Conservation (phyloP, 2,329 filamentous ascomycete genomes). For the Zymoseptoria tritici region DNA sequence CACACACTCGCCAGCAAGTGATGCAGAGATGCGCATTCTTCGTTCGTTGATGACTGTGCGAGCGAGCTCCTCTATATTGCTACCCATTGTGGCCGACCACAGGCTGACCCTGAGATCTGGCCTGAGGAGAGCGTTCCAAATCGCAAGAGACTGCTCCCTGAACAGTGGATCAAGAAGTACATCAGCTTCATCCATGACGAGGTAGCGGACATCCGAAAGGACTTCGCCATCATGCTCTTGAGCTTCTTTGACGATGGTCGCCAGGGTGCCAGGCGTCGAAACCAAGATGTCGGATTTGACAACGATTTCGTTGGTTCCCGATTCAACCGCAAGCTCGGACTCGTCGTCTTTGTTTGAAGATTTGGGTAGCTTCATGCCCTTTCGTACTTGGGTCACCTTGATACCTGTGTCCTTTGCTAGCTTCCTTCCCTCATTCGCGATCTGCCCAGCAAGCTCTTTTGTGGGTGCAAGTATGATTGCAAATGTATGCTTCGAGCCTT, state of each 20-base stretch:
- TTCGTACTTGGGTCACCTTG: constrained; percentile 73
- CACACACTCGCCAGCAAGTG: not conserved
- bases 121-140: constrained; percentile 74
- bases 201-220: constrained; percentile 54
- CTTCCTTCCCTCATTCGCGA: constrained; percentile 69
- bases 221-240: constrained; percentile 24
- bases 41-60: constrained; percentile 58
- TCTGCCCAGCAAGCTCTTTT: constrained; percentile 44
- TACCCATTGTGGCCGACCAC: constrained; percentile 97
- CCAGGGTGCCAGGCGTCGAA: constrained; percentile 69
- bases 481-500: constrained; percentile 19
- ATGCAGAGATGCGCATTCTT: constrained; percentile 15
- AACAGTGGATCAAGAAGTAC: constrained; percentile 89
- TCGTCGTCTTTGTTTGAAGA: constrained; percentile 31
- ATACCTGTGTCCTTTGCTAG: constrained; percentile 69
- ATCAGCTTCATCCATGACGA: constrained; percentile 91
- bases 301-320: constrained; percentile 36
- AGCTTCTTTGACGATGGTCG: constrained; percentile 59
- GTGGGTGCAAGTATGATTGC: constrained; percentile 45
- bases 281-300: constrained; percentile 74
- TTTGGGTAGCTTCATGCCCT: constrained; percentile 61
- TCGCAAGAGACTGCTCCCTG: constrained; percentile 73
- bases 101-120: constrained; percentile 66
- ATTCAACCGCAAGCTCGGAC: constrained; percentile 19
- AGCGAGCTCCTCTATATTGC: constrained; percentile 76